Conservation (phyloP, 257 asterid genomes). For the Osmanthus fragrans region DNA sequence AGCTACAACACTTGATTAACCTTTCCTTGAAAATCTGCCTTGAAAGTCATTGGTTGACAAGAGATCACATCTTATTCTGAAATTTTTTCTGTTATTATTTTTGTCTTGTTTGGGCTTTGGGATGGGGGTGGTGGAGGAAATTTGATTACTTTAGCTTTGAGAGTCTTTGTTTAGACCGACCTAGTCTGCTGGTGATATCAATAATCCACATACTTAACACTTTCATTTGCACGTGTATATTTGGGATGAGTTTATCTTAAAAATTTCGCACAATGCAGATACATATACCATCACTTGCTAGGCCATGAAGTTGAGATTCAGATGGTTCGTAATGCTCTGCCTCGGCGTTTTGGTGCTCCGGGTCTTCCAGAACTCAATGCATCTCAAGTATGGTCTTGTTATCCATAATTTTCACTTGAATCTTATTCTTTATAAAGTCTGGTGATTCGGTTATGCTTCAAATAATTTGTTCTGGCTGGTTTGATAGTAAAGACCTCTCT, state of each 20-base stretch:
- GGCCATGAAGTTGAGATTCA: constrained; percentile 99
- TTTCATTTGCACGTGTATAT: neutral
- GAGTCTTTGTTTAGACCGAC: constrained; percentile 3
- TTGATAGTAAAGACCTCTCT: neutral
- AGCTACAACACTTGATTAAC: neutral
- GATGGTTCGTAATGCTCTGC: constrained; percentile 91
- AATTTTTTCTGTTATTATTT: neutral
- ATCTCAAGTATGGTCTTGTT: constrained; percentile 68
- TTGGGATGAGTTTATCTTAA: constrained; percentile 8
- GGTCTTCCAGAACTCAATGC: constrained; percentile 99
- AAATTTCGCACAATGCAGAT: constrained; percentile 47
- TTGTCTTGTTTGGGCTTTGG: neutral
- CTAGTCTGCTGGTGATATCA: constrained; percentile 3
- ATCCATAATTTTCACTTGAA: constrained; percentile 11
- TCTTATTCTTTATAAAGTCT: neutral
- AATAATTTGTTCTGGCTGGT: constrained; percentile 6
- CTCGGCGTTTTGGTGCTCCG: constrained; percentile 99
- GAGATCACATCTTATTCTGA: neutral
- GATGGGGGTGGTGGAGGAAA: neutral
- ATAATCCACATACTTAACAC: neutral
- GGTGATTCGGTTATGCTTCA: neutral
- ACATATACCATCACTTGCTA: constrained; percentile 92
- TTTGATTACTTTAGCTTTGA: neutral
- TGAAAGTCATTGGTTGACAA: neutral
- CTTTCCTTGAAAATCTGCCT: neutral